Evolutionary conservation across 257 asterid species (phyloP), one percentile per base, ranked within the genome.

Genomic region (Oldenlandia corymbosa): DNA sequence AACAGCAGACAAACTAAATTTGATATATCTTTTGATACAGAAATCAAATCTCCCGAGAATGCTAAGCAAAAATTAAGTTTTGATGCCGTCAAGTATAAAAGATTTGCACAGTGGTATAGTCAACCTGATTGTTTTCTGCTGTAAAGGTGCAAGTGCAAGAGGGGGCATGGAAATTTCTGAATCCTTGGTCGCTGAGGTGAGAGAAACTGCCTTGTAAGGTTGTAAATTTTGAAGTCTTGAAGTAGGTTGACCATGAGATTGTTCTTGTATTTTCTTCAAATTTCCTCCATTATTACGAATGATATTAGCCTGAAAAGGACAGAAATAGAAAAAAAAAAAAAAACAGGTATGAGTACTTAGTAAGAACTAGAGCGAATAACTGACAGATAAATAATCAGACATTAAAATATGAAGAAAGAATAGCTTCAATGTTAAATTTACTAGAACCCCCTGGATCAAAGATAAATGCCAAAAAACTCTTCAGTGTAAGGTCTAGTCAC

Each of bases 131-230:
- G 76, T 88, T 18, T 68, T 81, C 65, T 78, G 84, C 48, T 50
- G 82, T 64, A 84, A 69, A 72, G 99, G 95, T 61, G 91, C 85
- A 66, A 92, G 96, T 67, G 93, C 85, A 66, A 81, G 82, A 69
- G 99, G 97, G 28, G 96, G 99, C 99, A 89, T 83, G 58, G 99
- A 97, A 76, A 89, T 77, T 66, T 89, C 97, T 50, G 84, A 75
- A 76, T 89, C 97, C 71, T 74, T 71, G 67, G 76, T 37, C 24
- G 76, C 46, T 60, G 88, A 85, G 77, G 73, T 72, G 39, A 78
- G 65, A 60, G 90, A 76, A 42, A 78, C 59, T 30, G 67, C 71
- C 34, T 66, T 71, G 20, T 64, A 56, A 71, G 79, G 63, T 71
- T 85, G 88, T 69, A 59, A 69, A 70, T 69, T 58, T 69, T 56